Evolutionary conservation across 75 land plant species (phyloP).

Genomic region (Isoetes taiwanensis): DNA sequence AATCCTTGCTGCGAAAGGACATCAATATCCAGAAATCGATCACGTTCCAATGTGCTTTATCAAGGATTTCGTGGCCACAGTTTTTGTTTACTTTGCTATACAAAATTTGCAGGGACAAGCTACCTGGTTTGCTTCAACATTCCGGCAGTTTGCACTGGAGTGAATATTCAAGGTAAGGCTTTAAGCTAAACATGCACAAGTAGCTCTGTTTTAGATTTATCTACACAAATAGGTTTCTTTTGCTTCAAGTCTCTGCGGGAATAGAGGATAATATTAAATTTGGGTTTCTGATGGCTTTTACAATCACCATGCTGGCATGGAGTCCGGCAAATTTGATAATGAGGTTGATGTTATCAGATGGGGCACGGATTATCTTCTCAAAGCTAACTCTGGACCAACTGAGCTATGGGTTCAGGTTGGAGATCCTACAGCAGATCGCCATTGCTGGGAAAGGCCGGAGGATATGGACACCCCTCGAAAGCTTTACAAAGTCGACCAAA

Average conservation of each 20-base stretch:
- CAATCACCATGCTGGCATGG: slow-evolving; percentile 76
- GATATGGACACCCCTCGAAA: slow-evolving; percentile 26
- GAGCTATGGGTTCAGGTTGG: slow-evolving; percentile 22
- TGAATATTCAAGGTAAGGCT: no score
- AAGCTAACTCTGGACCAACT: slow-evolving; percentile 15
- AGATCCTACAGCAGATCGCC: slow-evolving; percentile 18
- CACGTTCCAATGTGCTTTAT: no score
- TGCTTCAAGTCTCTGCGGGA: not conserved
- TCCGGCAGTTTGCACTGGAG: no score
- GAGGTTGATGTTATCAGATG: slow-evolving; percentile 42
- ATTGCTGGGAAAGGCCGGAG: slow-evolving; percentile 28
- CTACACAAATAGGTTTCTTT: no score
- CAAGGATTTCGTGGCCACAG: no score
- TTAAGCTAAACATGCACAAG: no score
- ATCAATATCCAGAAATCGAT: no score
- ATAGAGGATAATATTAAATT: slow-evolving; percentile 80
- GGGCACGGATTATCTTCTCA: slow-evolving; percentile 77
- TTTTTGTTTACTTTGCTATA: no score
- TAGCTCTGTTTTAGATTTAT: no score
- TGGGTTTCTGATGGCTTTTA: slow-evolving; percentile 83
- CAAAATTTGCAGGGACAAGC: no score
- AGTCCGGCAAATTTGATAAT: slow-evolving; percentile 27
- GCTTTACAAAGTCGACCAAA: slow-evolving; percentile 10
- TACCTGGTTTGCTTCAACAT: no score
- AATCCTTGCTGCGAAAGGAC: no score